Conservation (phyloP, 371 early-diverging fungal genomes). For the Haplosporangium sp. region DNA sequence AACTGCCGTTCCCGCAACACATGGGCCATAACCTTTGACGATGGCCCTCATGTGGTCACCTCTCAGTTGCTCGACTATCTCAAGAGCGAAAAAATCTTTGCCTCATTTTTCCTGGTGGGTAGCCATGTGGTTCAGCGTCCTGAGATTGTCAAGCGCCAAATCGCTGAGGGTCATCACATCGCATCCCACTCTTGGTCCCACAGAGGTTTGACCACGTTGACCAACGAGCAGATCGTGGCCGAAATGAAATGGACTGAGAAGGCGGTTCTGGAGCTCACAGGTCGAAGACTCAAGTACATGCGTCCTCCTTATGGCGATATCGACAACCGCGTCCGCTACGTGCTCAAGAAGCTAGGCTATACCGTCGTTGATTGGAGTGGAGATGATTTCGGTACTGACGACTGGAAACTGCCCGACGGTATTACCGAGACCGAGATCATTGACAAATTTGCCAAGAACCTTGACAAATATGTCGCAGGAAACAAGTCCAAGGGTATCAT, state of each 20-base stretch:
- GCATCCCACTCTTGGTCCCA: constrained; percentile 68
- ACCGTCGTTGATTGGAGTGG: constrained; percentile 32
- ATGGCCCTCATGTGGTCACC: constrained; percentile 6
- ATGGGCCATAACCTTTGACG: constrained; percentile 13
- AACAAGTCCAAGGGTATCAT: constrained; percentile 3
- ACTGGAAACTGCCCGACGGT: constrained; percentile 17
- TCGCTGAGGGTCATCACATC: constrained; percentile 62
- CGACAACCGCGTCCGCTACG: constrained; percentile 68
- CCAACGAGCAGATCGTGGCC: constrained; percentile 8
- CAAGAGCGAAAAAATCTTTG: background rate
- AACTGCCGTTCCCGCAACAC: constrained; percentile 3
- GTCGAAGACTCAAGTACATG: constrained; percentile 54
- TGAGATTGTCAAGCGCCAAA: constrained; percentile 54
- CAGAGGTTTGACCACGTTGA: constrained; percentile 58
- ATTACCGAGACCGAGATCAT: background rate
- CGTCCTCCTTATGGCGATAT: constrained; percentile 70
- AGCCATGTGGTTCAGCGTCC: constrained; percentile 35
- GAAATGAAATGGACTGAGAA: constrained; percentile 61
- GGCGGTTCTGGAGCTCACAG: constrained; percentile 67
- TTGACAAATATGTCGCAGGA: background rate
- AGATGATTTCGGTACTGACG: constrained; percentile 26
- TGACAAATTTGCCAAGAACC: background rate
- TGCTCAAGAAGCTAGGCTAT: constrained; percentile 62
- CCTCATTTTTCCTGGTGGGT: constrained; percentile 12
- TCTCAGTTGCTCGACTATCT: constrained; percentile 8